A percentile compares a stretch with the other conserved stretches of the same genome.
phyloP scores from a whole-genome alignment of 148 eudicot species.

The Suaeda aralocaspica region DNA sequence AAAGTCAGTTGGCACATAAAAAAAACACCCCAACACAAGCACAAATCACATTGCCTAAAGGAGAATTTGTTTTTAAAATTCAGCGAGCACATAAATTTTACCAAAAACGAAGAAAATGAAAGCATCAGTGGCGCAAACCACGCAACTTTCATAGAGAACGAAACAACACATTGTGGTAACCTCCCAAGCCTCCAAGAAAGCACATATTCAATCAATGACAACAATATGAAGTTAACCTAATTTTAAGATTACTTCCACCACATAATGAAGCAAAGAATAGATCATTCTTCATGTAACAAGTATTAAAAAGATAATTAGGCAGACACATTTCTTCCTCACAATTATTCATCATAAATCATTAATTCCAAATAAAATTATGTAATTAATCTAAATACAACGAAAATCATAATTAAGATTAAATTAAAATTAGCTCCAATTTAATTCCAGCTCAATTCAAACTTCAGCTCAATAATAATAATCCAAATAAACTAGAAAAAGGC shows the following conservation, averaged over 20 bases:
- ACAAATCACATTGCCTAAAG: neutral
- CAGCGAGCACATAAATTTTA: neutral
- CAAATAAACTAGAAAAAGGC: neutral
- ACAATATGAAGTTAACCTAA: constrained; percentile 12
- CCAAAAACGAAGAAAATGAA: neutral
- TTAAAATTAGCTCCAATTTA: constrained; percentile 4
- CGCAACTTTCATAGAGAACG: too few species aligned
- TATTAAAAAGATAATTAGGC: too few species aligned
- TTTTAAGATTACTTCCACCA: constrained; percentile 15
- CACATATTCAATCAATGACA: constrained; percentile 13
- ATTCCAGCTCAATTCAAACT: neutral
- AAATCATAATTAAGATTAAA: neutral
- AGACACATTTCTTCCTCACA: neutral
- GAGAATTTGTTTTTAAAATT: neutral
- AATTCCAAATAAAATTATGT: neutral
- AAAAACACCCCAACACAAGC: neutral
- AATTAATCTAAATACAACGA: neutral
- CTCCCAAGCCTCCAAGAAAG: neutral
- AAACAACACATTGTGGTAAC: too few species aligned
- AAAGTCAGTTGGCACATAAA: too few species aligned
- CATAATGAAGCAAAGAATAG: constrained; percentile 27
- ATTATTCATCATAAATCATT: neutral
- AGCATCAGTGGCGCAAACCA: neutral
- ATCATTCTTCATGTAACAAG: neutral
- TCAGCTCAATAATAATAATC: constrained; percentile 10